Evolutionary conservation across 345 rosid genomes (phyloP), one percentile per base, ranked within the genome.

Genomic region (Gossypium bickii): DNA sequence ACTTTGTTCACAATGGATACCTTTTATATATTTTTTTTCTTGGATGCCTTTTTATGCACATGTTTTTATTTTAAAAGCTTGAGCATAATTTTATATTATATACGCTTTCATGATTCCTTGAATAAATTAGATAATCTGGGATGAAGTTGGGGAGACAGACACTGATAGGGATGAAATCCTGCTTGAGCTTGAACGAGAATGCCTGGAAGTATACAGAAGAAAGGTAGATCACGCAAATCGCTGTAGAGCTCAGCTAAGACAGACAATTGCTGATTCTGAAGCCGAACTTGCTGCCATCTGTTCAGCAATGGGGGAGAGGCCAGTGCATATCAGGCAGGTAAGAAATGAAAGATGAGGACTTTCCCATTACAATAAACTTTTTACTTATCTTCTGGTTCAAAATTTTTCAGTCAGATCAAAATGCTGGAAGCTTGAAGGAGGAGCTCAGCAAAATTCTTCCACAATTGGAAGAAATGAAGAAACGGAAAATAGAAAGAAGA

Each of bases 101-200:
- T 48, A 9, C 11, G 3, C 24, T 66, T 38, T 55, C 38, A 13
- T 75, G 63, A 4, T 70, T 70, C 34, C 1, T 65, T 71, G 2
- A 45, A 22, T 58, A 38, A 16, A 41, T 78, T 72, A 95, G 99
- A 88, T 90, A 61, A 95, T 93, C 44, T 91, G 98, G 98, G 89
- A 91, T 85, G 99, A 96, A 85, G 94, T 96, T 61, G 98, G 99
- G 82, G 99, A 95, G 84, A 72, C 88, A 1, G 91, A 91, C 72
- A 59, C 85, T 16, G 97, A 93, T 16, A 87, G 93, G 80, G 99
- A 95, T 72, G 82, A 86, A 78, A 91, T 91, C 93, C 77, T 95
- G 74, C 88, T 90, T 49, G 97, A 95, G 82, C 94, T 95, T 48
- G 98, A 95, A 75, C 94, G 83, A 76, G 98, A 95, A 77, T 95